Evolutionary conservation across 1,284 basidiomycete species (phyloP).

Genomic region (Cryptococcus neoformans): DNA sequence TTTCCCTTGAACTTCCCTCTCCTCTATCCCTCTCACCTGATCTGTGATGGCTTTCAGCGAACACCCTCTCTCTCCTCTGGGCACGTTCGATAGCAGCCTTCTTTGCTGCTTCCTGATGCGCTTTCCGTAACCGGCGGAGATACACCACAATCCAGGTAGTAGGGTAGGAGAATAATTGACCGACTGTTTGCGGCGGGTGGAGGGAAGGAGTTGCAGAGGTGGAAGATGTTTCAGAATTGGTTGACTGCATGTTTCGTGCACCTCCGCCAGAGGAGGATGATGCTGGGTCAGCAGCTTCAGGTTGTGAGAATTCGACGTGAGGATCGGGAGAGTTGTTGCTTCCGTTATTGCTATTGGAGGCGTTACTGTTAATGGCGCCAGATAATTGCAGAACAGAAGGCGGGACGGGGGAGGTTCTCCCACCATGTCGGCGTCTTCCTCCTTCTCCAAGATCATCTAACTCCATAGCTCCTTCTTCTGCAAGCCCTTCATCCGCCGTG

Average conservation of each 20-base stretch:
- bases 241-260: slow-evolving; percentile 10
- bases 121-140: slow-evolving; percentile 40
- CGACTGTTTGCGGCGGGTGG: slow-evolving; percentile 33
- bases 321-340: neutral
- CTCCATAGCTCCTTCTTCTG: slow-evolving; percentile 17
- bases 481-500: slow-evolving; percentile 7
- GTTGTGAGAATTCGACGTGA: slow-evolving; percentile 11
- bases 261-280: slow-evolving; percentile 1
- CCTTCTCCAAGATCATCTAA: slow-evolving; percentile 7
- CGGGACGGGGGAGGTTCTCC: neutral
- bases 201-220: slow-evolving; percentile 44
- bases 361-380: neutral
- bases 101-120: slow-evolving; percentile 47
- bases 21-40: slow-evolving; percentile 6
- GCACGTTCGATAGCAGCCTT: slow-evolving; percentile 40
- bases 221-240: slow-evolving; percentile 44
- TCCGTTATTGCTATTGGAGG: neutral
- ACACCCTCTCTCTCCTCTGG: slow-evolving; percentile 37
- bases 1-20: neutral
- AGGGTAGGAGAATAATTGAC: slow-evolving; percentile 40
- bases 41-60: slow-evolving; percentile 5
- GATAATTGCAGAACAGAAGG: neutral
- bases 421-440: neutral
- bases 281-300: neutral
- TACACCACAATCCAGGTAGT: slow-evolving; percentile 44